Conservation (phyloP, 2,329 filamentous ascomycete species). For the Biscogniauxia marginata region DNA sequence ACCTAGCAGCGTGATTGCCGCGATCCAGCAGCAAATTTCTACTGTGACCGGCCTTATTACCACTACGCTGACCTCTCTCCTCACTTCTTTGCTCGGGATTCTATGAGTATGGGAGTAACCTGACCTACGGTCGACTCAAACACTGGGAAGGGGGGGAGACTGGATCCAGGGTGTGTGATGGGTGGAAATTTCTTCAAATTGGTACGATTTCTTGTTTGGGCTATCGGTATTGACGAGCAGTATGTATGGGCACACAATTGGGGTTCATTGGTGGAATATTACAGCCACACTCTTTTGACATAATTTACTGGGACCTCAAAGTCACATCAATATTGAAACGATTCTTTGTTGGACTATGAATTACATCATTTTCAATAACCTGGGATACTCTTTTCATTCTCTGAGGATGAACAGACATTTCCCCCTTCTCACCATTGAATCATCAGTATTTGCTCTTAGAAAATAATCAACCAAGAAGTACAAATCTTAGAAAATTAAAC, state of each 20-base stretch:
- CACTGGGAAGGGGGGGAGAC: neutral
- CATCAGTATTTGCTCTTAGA: no score
- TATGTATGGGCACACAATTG: neutral
- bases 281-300: neutral
- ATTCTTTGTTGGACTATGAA: neutral
- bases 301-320: neutral
- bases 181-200: neutral
- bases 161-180: neutral
- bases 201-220: neutral
- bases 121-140: neutral
- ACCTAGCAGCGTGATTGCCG: no score
- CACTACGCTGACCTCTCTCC: no score
- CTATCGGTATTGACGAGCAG: neutral
- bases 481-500: no score
- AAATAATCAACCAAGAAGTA: no score
- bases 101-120: neutral
- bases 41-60: no score
- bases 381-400: neutral
- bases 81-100: no score
- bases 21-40: no score
- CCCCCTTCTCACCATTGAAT: no score
- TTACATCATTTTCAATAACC: neutral
- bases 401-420: neutral
- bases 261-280: neutral
- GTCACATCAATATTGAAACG: neutral